Base-by-base conservation (phyloP, 1,284 basidiomycete species). In the Cryptococcus sp. region DNA sequence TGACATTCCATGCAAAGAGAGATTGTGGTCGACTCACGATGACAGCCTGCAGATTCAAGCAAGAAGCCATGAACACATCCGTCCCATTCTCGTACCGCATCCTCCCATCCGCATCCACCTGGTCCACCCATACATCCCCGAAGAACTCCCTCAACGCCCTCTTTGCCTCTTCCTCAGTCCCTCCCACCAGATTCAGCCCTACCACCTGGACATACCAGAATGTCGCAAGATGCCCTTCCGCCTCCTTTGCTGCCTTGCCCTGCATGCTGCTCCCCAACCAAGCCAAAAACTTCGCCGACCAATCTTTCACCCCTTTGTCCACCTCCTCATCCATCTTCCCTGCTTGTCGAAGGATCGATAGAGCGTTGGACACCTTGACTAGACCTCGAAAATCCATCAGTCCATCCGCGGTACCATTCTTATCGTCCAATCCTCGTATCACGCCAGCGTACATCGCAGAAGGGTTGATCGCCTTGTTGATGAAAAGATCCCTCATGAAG, bases 21-120 rank as follows among this genome's bases (percentile, higher is more conserved):
- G 39, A 16, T 16, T 38, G n/a, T n/a, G n/a, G n/a, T 10, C 7
- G 7, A 25, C 39, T 69, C 57, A 82, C 81, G 45, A 84, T 81
- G 79, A 84, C 81, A 22, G 79, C 82, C 12, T 81, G 81, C 25
- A 85, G 70, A 57, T 84, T 84, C 68, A 82, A 84, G 14, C 28
- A 31, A 7, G 28, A 7, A 18, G 77, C 76, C 11, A 79, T 59
- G 84, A 84, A 61, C 84, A 82, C 60, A 79, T 83, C 5, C 82
- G 80, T 77, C 3, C 69, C 73, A 5, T 80, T 78, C 68, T 85
- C 80, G n/a, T 77, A 62, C 10, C 79, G 79, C 76, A 80, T 78
- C 55, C 80, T 76, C 6, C 82, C 80, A 44, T 64, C 70, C 2
- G 68, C 71, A 6, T 61, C 63, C 22, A 83, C 75, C 61, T 83